Evolutionary conservation across 1,284 basidiomycete species (phyloP).

Genomic region (Ustilago cynodontis): DNA sequence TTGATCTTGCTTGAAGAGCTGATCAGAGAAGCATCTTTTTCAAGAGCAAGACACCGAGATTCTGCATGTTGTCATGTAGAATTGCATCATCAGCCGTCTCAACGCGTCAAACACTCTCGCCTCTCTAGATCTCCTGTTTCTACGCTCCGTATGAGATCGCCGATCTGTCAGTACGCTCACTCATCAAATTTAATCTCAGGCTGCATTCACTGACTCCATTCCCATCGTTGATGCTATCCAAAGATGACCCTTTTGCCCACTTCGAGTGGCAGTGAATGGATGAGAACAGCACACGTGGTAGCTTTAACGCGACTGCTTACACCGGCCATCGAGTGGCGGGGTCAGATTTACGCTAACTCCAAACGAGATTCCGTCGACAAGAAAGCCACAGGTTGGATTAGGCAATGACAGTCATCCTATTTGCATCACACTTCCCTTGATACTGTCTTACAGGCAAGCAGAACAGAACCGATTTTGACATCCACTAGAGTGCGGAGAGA

Average conservation of each 20-base stretch:
- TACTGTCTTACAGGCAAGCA: neutral
- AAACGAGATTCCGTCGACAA: neutral
- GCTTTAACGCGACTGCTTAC: neutral
- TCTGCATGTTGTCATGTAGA: neutral
- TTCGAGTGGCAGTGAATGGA: neutral
- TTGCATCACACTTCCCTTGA: neutral
- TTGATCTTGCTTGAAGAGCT: neutral
- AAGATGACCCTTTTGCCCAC: no score
- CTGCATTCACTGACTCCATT: no score
- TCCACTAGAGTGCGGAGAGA: neutral
- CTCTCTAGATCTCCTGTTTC: neutral
- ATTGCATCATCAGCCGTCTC: slow-evolving; percentile 15
- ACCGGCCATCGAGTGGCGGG: slow-evolving; percentile 8
- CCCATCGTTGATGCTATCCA: no score
- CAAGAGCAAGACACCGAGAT: slow-evolving; percentile 12
- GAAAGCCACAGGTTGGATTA: slow-evolving; percentile 5
- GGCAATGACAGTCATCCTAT: neutral
- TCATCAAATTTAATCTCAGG: slow-evolving; percentile 13
- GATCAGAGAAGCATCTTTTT: neutral
- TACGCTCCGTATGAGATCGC: neutral
- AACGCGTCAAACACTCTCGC: neutral
- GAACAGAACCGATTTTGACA: neutral
- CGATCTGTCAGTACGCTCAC: slow-evolving; percentile 11
- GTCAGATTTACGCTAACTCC: neutral
- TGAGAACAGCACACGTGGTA: slow-evolving; percentile 10